Evolutionary conservation across 495 filamentous ascomycete species (phyloP), one percentile per base, ranked within the genome.

Genomic region (Lophiostoma macrostomum): DNA sequence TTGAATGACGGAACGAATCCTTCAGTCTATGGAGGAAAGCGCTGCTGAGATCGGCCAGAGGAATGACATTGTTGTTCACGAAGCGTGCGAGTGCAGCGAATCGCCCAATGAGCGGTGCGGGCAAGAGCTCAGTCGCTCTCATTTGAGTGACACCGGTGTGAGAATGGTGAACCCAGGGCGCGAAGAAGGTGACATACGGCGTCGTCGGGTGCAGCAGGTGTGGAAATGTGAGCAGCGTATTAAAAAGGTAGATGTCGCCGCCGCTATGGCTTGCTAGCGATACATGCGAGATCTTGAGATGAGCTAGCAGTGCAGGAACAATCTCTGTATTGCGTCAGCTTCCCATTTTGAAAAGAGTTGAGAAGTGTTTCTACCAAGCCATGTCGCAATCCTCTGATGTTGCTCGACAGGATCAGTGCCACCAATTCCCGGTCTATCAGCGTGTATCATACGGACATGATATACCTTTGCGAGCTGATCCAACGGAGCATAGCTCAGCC

Each of bases 341-440:
- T 16, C 28, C n/a, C 16, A 30, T 20, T 12, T 14, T 3, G 11
- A 20, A 3, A 12, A 20, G 3, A n/a, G 28, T n/a, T 13, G 19
- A 23, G 16, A 18, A 49, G 23, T 36, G 23, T 2, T 50, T 50
- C 36, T 14, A 62, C 59, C 59, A n/a, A 58, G 49, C 49, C 50
- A 63, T n/a, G 49, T 46, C 13, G 27, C 10, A 8, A 63, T 56
- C 11, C 55, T 35, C 32, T 60, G 24, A 22, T 56, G 8, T 12
- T 45, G 22, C 13, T 40, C 28, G 2, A 60, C 55, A 12, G 36
- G 22, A 25, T 60, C 55, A 35, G 25, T 63, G 2, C 56, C 56
- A 25, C 60, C 60, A 14, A 63, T 60, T 18, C 60, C 55, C 3
- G 60, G 60, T 29, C 60, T 52, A 31, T 63, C 56, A 29, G 56